Evolutionary conservation across 768 basidiomycete genomes (phyloP), one percentile per base, ranked within the genome.

Genomic region (Artomyces pyxidatus): DNA sequence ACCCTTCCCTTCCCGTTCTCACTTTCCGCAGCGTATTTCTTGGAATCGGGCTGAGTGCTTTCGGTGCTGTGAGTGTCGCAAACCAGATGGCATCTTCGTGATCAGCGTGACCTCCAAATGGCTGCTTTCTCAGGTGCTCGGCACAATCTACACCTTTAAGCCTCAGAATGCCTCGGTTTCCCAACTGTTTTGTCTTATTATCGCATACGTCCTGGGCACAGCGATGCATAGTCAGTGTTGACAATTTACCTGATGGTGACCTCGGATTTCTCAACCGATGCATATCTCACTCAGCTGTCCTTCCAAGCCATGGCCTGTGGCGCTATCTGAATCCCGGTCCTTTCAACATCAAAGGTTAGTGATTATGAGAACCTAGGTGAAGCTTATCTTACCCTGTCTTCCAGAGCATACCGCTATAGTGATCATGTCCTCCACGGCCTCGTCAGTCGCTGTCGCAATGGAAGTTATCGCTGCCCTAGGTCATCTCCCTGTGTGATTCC

Each of bases 261-360:
- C 16, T 42, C 51, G 16, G 47, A 49, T 0, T 70, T 45, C 56
- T 68, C 53, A n/a, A n/a, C n/a, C n/a, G n/a, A n/a, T n/a, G n/a
- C n/a, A n/a, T n/a, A n/a, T 67, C 26, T 26, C 37, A 43, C 37
- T 23, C 44, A 63, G 54, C 59, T 49, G 1, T 79, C 66, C 59
- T 76, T 9, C 76, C 76, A n/a, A 63, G 63, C 37, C 56, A 59
- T 25, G 74, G 76, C 8, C 61, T 56, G 52, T 81, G 75, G 74
- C 61, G 73, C n/a, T 79, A 75, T 58, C 62, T 81, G 44, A 81
- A 81, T 58, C 80, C 79, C 3, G 78, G 80, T 0, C 76, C 77
- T 19, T 82, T 82, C 68, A 82, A 80, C 69, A 68, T 63, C 61
- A 77, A 77, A 53, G 63, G 73, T 71, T 39, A 61, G 27, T 22